These are phyloP conservation scores for Phylloporus scabripes DNA, from an alignment of 768 basidiomycete genomes.

Conservation along the genomic window DNA sequence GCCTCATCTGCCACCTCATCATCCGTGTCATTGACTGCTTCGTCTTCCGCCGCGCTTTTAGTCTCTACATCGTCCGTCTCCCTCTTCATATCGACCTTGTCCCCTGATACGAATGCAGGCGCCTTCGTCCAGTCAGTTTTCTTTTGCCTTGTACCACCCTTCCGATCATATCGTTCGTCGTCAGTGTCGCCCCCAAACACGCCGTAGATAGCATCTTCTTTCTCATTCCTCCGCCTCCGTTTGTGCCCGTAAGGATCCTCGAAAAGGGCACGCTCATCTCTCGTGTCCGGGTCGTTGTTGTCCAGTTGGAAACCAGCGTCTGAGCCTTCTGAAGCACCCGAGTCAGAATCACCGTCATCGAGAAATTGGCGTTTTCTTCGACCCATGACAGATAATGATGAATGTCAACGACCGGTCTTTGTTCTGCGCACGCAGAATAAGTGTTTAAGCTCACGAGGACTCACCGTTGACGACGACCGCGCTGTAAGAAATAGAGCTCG, in stretches of 20 bases:
- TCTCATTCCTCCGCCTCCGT: conserved; percentile 55
- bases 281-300: conserved; percentile 53
- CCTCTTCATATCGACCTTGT: conserved; percentile 37
- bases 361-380: conserved; percentile 72
- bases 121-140: conserved; percentile 69
- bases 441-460: conserved; percentile 3
- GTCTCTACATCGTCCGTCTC: conserved; percentile 39
- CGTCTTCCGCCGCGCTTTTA: conserved; percentile 32
- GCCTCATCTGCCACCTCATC: conserved; percentile 30
- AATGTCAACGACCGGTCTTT: conserved; percentile 3
- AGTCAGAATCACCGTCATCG: conserved; percentile 69
- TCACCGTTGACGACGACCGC: conserved; percentile 8
- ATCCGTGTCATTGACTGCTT: conserved; percentile 33
- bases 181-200: conserved; percentile 70
- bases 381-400: conserved; percentile 43
- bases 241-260: conserved; percentile 73
- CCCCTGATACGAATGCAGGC: conserved; percentile 66
- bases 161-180: conserved; percentile 41
- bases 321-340: conserved; percentile 60
- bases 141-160: conserved; percentile 29
- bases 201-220: conserved; percentile 74
- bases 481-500: background rate
- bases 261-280: conserved; percentile 72
- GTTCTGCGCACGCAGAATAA: background rate
- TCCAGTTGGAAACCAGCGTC: conserved; percentile 45